phyloP scores from a whole-genome alignment of 163 green algal genomes.

The Chlorella variabilis region DNA sequence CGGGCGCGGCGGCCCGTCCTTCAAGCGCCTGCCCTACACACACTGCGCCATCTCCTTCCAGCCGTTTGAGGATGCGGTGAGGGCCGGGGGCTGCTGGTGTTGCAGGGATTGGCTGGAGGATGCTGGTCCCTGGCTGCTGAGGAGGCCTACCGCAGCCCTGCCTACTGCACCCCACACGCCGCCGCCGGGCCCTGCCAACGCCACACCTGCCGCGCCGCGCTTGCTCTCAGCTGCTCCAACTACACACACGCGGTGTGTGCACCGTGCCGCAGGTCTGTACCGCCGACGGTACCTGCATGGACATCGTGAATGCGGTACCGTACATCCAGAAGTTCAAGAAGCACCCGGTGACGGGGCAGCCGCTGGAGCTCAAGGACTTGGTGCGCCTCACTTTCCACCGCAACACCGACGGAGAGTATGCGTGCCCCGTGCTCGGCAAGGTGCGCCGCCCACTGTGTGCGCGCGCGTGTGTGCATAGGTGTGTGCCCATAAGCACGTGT shows the following conservation, averaged over 20 bases:
- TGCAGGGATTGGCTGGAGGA: no score
- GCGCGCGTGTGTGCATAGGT: no score
- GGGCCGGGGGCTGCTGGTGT: not conserved
- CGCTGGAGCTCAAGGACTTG: constrained; percentile 88
- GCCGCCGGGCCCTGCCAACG: no score
- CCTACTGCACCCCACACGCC: no score
- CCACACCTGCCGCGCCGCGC: no score
- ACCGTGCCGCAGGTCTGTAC: constrained; percentile 79
- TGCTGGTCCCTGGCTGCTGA: no score
- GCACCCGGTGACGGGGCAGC: constrained; percentile 89
- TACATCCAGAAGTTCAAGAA: constrained; percentile 89
- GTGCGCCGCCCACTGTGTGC: no score
- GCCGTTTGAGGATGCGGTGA: constrained; percentile 94
- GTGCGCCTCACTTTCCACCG: constrained; percentile 90
- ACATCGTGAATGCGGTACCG: constrained; percentile 88
- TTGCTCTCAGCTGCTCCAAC: no score
- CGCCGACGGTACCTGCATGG: constrained; percentile 85
- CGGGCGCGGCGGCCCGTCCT: constrained; percentile 54
- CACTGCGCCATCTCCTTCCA: constrained; percentile 97
- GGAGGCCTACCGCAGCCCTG: no score
- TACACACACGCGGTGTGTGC: no score
- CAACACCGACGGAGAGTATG: constrained; percentile 88
- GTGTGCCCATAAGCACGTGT: no score
- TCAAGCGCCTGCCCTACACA: constrained; percentile 92
- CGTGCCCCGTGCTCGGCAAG: constrained; percentile 93